Base-by-base conservation (phyloP, 2,329 filamentous ascomycete genomes). In the Aspergillus tanneri region DNA sequence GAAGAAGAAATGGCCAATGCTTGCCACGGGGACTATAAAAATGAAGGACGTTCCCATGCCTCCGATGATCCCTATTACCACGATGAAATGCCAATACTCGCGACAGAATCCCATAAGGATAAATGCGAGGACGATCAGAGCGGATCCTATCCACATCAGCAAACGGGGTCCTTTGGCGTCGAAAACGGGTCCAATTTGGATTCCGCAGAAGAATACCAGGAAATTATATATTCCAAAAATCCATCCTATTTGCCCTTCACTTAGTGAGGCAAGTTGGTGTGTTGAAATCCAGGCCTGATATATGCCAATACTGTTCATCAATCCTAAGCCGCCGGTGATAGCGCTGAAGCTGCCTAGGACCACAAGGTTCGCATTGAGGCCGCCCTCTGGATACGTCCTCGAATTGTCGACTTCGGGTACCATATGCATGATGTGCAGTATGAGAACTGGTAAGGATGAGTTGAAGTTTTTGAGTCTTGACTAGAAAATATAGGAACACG, bases 51-150 rank as follows among this genome's bases (percentile, higher is more conserved):
- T 65, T 0, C 67, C 62, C 1, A 70, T 54, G 0, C 72, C 74
- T 10, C 66, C 68, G 0, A 75, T 49, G 2, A 76, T 51, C 1
- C 68, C 66, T 39, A 67, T 67, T 11, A 64, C 67, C 1, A 75
- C 55, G 4, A 75, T 56, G 50, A 75, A 69, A 25, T 76, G 73
- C 63, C 67, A 76, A 54, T 70, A 75, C n/a, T 58, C 57, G 46
- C 34, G 36, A 40, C 50, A 50, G 22, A 53, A 50, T 2, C 54
- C 54, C 3, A 53, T 7, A 5, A 35, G 10, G 24, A 54, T 22
- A 3, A 53, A 39, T 21, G 41, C 43, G 21, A 59, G 35, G 14
- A 56, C 34, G 19, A 52, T 42, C 1, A 56, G 53, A n/a, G 51
- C 44, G 3, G 48, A 55, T 3, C 63, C 63, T 3, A 39, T 43